Evolutionary conservation across 2,329 filamentous ascomycete genomes (phyloP).

Genomic region (Talaromyces amestolkiae): DNA sequence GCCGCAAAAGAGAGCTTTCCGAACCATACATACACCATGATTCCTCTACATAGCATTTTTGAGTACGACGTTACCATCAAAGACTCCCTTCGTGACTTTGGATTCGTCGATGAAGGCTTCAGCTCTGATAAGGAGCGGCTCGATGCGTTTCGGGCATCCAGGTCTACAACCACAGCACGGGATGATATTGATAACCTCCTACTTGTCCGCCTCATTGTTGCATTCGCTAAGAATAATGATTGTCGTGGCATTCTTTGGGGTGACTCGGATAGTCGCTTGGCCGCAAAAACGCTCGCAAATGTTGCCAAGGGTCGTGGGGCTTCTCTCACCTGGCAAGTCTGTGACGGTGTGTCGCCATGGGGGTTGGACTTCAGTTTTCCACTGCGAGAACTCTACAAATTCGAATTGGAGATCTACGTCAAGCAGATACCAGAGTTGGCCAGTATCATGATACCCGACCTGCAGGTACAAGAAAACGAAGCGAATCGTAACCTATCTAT

Average conservation of each 20-base stretch:
- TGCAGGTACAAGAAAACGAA: conserved; percentile 35
- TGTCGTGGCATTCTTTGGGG: conserved; percentile 77
- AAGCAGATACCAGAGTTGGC: conserved; percentile 52
- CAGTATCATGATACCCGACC: conserved; percentile 46
- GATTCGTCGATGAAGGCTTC: conserved; percentile 29
- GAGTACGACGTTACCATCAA: conserved; percentile 37
- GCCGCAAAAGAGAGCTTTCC: conserved; percentile 61
- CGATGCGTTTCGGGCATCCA: conserved; percentile 54
- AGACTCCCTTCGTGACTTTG: conserved; percentile 33
- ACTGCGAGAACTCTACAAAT: conserved; percentile 77
- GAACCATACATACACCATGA: conserved; percentile 59
- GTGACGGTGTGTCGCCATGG: conserved; percentile 66
- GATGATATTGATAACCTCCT: conserved; percentile 71
- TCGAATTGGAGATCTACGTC: conserved; percentile 71
- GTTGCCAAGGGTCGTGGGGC: conserved; percentile 89
- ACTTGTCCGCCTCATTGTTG: conserved; percentile 67
- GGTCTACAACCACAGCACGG: conserved; percentile 72
- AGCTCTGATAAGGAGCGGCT: conserved; percentile 49
- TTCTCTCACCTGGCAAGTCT: conserved; percentile 74
- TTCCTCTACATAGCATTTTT: conserved; percentile 65
- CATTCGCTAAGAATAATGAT: conserved; percentile 56
- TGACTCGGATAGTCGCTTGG: conserved; percentile 82
- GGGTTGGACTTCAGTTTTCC: conserved; percentile 70
- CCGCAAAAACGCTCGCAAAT: conserved; percentile 79
- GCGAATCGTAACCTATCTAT: conserved; percentile 68